Evolutionary conservation across 75 land plant genomes (phyloP).

Genomic region (Adiantum capillusveneris): DNA sequence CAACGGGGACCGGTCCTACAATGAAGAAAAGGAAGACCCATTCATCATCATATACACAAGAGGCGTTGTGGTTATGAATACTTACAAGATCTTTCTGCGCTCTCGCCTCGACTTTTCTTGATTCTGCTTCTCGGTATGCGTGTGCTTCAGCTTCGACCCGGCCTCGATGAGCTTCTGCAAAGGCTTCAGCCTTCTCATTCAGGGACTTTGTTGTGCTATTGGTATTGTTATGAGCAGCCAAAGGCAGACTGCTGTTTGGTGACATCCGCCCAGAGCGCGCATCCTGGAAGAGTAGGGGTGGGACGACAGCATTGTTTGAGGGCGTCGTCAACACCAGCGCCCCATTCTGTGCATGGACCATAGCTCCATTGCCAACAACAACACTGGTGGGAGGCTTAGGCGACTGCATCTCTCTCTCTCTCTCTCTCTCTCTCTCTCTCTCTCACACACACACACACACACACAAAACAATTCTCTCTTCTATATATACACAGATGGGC

Average conservation of each 20-base stretch:
- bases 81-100: slow-evolving; percentile 27
- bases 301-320: neutral
- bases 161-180: slow-evolving; percentile 30
- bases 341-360: neutral
- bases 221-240: neutral
- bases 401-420: neutral
- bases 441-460: slow-evolving; percentile 18
- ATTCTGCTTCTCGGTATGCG: slow-evolving; percentile 28
- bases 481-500: too few species aligned
- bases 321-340: neutral
- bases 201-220: neutral
- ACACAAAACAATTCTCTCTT: too few species aligned
- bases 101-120: slow-evolving; percentile 33
- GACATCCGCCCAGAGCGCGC: neutral
- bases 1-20: too few species aligned
- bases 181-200: slow-evolving; percentile 28
- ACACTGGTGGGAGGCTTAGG: too few species aligned
- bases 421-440: slow-evolving; percentile 17
- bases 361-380: too few species aligned
- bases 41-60: too few species aligned
- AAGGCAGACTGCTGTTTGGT: neutral
- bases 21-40: too few species aligned
- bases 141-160: slow-evolving; percentile 35
- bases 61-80: neutral
- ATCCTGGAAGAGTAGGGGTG: neutral